These are phyloP conservation scores for Allantophomopsis cytisporea DNA, from an alignment of 2,329 filamentous ascomycete species.

Conservation along the genomic window DNA sequence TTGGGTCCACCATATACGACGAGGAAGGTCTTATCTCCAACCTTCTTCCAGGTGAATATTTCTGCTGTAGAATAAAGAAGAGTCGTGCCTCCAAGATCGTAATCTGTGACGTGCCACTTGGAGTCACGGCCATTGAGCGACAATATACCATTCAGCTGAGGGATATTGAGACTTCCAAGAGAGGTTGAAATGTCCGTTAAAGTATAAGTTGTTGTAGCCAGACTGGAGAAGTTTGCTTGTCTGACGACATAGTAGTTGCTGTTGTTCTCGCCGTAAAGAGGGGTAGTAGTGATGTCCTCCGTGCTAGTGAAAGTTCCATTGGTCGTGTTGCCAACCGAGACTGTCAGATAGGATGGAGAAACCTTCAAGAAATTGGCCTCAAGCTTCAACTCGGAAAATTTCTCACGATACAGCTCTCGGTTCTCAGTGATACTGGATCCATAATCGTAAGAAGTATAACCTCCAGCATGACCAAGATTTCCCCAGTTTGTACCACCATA, in stretches of 20 bases:
- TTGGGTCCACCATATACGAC: conserved; percentile 49
- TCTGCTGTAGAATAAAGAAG: conserved; percentile 58
- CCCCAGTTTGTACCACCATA: conserved; percentile 75
- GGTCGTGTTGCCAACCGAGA: conserved; percentile 33
- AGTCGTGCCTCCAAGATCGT: conserved; percentile 41
- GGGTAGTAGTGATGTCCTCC: conserved; percentile 36
- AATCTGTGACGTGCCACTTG: conserved; percentile 55
- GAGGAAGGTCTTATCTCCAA: conserved; percentile 41
- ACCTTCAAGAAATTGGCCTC: conserved; percentile 63
- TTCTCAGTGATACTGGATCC: conserved; percentile 55
- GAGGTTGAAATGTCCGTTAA: conserved; percentile 43
- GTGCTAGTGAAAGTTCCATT: conserved; percentile 35
- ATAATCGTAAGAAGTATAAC: conserved; percentile 45
- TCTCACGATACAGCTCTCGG: conserved; percentile 53
- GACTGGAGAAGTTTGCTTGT: conserved; percentile 51
- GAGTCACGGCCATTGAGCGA: conserved; percentile 50
- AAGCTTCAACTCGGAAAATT: conserved; percentile 69
- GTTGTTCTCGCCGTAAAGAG: conserved; percentile 36
- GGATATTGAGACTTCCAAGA: conserved; percentile 40
- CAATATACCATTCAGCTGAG: conserved; percentile 37
- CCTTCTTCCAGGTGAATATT: conserved; percentile 56
- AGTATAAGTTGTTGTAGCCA: conserved; percentile 43
- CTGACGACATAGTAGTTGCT: conserved; percentile 53
- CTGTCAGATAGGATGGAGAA: conserved; percentile 54
- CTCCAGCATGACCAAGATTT: conserved; percentile 57